phyloP scores from a whole-genome alignment of 176 grass and related monocot species.

The Melocanna baccifera region DNA sequence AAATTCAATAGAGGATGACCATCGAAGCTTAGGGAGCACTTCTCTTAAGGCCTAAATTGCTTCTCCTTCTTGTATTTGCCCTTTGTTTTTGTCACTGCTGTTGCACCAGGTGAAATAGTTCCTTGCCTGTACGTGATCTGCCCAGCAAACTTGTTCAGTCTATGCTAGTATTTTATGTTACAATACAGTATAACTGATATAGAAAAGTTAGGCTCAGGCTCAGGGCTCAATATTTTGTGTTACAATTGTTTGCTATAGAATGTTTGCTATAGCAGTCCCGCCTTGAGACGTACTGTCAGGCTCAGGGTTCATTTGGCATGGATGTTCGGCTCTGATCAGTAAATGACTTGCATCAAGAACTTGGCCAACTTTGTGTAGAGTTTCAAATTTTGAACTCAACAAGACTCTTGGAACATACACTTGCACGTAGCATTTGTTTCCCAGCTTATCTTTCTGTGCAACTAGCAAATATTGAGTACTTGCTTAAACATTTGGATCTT shows the following conservation, averaged over 20 bases:
- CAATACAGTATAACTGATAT: neutral
- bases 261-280: neutral
- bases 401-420: neutral
- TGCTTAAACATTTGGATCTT: neutral
- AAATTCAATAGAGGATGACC: neutral
- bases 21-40: constrained; percentile 8
- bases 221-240: too few species aligned
- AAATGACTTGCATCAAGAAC: neutral
- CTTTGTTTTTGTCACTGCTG: neutral
- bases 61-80: neutral
- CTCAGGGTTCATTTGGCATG: neutral
- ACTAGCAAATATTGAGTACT: neutral
- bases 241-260: too few species aligned
- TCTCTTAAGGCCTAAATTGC: neutral
- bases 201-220: neutral
- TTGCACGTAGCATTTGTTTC: neutral
- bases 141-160: neutral
- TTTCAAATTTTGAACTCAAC: neutral
- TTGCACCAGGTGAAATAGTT: neutral
- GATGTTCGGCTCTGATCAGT: constrained; percentile 1
- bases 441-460: neutral
- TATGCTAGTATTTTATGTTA: neutral
- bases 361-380: neutral
- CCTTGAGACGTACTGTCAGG: neutral
- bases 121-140: neutral